Percentiles rank a stretch among this genome's conserved stretches.
phyloP scores from a whole-genome alignment of 768 basidiomycete genomes.

The Auricularia sp. region DNA sequence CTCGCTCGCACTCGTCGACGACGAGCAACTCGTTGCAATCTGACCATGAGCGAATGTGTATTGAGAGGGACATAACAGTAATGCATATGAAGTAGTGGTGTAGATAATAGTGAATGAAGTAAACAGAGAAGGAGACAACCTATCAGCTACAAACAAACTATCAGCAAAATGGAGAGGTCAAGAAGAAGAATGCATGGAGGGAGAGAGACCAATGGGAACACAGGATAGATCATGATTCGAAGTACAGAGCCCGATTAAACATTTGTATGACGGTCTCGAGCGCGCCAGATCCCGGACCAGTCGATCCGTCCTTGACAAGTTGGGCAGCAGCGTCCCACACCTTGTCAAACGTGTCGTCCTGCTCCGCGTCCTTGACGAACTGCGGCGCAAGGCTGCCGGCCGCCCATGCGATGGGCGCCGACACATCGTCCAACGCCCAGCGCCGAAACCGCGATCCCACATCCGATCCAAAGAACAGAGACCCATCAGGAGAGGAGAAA shows the following conservation, averaged over 20 bases:
- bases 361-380: constrained; percentile 42
- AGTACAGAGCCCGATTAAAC: neutral
- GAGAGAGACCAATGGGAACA: no score
- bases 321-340: constrained; percentile 39
- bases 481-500: constrained; percentile 38
- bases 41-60: no score
- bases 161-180: no score
- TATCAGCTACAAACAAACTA: no score
- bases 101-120: no score
- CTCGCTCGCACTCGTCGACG: no score
- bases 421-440: constrained; percentile 41
- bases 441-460: constrained; percentile 38
- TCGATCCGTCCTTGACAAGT: constrained; percentile 11
- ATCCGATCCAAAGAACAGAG: constrained; percentile 52
- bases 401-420: constrained; percentile 39
- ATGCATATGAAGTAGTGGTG: no score
- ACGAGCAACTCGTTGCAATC: no score
- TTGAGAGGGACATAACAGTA: no score
- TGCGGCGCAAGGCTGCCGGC: constrained; percentile 39
- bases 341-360: constrained; percentile 36
- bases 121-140: no score
- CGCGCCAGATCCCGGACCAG: constrained; percentile 2
- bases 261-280: constrained; percentile 1
- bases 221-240: neutral
- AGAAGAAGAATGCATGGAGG: no score